Conservation (phyloP, 202 grass and related monocot genomes). For the Brachypodium distachyon region DNA sequence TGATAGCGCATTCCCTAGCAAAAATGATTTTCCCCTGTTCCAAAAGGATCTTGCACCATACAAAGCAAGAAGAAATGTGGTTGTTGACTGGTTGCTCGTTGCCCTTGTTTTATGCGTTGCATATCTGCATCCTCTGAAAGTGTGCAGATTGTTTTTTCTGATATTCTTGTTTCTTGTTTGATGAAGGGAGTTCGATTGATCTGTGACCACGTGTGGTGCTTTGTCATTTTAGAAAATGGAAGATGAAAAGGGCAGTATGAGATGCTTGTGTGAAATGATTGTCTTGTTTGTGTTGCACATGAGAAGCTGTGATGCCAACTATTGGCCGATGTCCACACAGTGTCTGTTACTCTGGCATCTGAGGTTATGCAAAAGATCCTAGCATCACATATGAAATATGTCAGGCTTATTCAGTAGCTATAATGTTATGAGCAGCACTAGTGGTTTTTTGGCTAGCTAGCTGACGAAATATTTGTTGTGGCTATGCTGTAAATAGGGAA, state of each 20-base stretch:
- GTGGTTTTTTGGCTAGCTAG: neutral
- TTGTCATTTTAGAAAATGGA: neutral
- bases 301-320: conserved; percentile 9
- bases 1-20: neutral
- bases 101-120: neutral
- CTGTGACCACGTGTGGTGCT: neutral
- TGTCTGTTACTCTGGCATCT: neutral
- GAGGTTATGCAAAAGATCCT: conserved; percentile 5
- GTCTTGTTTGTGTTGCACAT: neutral
- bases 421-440: neutral
- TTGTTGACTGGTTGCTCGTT: no score
- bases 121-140: neutral
- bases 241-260: conserved; percentile 2
- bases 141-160: neutral
- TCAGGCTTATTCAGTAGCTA: neutral
- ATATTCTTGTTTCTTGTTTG: neutral
- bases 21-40: neutral
- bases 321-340: neutral
- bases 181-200: neutral
- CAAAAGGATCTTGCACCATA: neutral
- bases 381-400: conserved; percentile 4
- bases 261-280: conserved; percentile 11
- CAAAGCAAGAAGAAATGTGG: neutral
- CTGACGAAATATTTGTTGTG: neutral
- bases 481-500: neutral